Base-by-base conservation (phyloP, 2,329 filamentous ascomycete species). In the Chaetomium olivaceum region DNA sequence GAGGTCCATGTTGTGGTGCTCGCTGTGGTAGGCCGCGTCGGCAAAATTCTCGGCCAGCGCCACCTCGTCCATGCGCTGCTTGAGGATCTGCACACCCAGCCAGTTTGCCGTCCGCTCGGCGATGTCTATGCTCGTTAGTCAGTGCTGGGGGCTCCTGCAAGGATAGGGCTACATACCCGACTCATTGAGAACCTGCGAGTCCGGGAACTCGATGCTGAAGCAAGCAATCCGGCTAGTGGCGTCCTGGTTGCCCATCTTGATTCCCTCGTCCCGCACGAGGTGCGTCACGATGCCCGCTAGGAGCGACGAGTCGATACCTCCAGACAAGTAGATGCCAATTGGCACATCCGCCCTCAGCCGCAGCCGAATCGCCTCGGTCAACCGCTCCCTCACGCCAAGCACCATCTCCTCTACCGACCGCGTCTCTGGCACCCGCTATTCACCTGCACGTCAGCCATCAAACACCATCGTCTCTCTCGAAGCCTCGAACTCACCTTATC, bases 331-430 rank as follows among this genome's bases (percentile, higher is more conserved):
- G 60, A 88, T 76, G 2, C 83, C 85, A 3, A 87, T 77, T 0
- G 83, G 83, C 0, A 87, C 85, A 71, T 88, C 85, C 1, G 85
- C 85, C 19, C 81, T 78, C 11, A 87, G 75, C 5, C 85, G 80
- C 21, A 85, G 68, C n/a, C 79, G 78, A 12, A 87, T 76, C 0
- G 84, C 78, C 36, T 87, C 83, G 1, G 85, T 71, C 14, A 87
- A 70, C 2, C 77, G 77, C 54, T 83, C 74, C 6, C 84, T 77
- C 0, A 87, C 82, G 2, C 79, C 80, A 23, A 75, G 63, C 1
- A 86, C 76, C 74, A 86, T 82, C 51, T 87, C 83, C 25, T 84
- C 77, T 52, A 81, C 76, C 1, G 77, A 79, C 1, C 82, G 77
- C 0, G 74, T 73, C 33, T 85, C 83, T 0, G 73, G 64, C n/a